Conservation (phyloP, 2,329 filamentous ascomycete genomes). For the Colletotrichum sidae region DNA sequence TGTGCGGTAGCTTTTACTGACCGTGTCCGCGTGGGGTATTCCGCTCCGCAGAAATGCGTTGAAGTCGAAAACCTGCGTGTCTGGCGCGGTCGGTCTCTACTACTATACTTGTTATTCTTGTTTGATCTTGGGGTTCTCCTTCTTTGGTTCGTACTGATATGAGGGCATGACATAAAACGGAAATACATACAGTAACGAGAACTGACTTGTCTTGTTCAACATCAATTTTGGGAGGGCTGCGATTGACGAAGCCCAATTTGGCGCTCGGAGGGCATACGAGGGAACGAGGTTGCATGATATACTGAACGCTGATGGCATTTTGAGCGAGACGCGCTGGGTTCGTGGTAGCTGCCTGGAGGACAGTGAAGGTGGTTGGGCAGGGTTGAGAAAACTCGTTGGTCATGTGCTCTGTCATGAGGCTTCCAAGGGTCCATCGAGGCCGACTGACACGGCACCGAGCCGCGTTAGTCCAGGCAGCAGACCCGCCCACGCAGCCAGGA, state of each 20-base stretch:
- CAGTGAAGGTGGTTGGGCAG: not conserved
- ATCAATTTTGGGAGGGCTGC: slow-evolving; percentile 33
- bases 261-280: slow-evolving; percentile 29
- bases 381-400: slow-evolving; percentile 6
- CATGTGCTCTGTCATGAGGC: slow-evolving; percentile 11
- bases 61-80: slow-evolving; percentile 6
- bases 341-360: slow-evolving; percentile 17
- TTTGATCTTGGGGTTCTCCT: slow-evolving; percentile 23
- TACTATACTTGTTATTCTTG: not conserved
- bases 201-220: slow-evolving; percentile 37
- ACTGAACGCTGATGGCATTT: slow-evolving; percentile 33
- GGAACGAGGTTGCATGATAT: slow-evolving; percentile 19
- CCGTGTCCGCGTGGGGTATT: slow-evolving; percentile 1
- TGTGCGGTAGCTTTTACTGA: not conserved
- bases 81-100: slow-evolving; percentile 1
- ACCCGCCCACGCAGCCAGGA: slow-evolving; percentile 21
- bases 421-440: not conserved
- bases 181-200: slow-evolving; percentile 37
- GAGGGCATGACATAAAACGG: slow-evolving; percentile 26
- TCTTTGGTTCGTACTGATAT: slow-evolving; percentile 36
- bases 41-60: slow-evolving; percentile 30
- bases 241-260: slow-evolving; percentile 22
- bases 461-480: not conserved
- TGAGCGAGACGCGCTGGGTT: slow-evolving; percentile 35
- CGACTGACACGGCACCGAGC: not conserved